Base-by-base conservation (phyloP, 23 red algal genomes). In the Pyropia yezoensis region DNA sequence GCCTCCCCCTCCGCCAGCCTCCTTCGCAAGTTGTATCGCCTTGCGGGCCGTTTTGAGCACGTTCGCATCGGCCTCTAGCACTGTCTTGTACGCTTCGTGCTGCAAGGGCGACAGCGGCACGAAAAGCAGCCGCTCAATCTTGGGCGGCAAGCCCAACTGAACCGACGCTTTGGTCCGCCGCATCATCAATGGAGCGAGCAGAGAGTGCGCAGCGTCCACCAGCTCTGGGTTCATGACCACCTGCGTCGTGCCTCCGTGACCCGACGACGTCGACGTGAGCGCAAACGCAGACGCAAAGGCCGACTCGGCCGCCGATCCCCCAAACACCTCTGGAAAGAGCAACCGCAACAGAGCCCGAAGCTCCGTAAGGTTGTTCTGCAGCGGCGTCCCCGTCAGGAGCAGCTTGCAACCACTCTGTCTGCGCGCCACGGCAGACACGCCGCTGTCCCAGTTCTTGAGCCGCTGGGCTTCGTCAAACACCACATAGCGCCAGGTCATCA, bases 401-500 rank as follows among this genome's bases (percentile, higher is more conserved):
- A 83, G 55, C 17, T 62, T 16, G 39, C 39, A 47, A 1, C 39
- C 39, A 6, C 0, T 12, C 39, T 13, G 4, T 13, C 39, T 1
- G 5, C 29, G 30, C 17, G 66, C 54, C 20, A 83, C 54, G 14
- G 54, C 65, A 56, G 58, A 66, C 0, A 50, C 52, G 28, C 54
- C 55, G 11, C 39, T 47, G 39, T 13, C 39, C 4, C 39, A 13
- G 26, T 74, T 74, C 23, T 83, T 83, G 59, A 83, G 60, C 53
- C 78, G 62, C 45, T 83, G 78, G 7, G 63, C 78, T 49, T 83
- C 78, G 70, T 83, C 78, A 3, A 83, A 33, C 24, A 83, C 57
- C 16, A 83, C 33, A 21, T 83, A 83, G 12, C 30, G 39, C 66
- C 69, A 71, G 50, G 51, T 33, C 27, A 73, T 60, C 2, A 22